Conservation (phyloP, 1,284 basidiomycete species). For the Mycena sp. region DNA sequence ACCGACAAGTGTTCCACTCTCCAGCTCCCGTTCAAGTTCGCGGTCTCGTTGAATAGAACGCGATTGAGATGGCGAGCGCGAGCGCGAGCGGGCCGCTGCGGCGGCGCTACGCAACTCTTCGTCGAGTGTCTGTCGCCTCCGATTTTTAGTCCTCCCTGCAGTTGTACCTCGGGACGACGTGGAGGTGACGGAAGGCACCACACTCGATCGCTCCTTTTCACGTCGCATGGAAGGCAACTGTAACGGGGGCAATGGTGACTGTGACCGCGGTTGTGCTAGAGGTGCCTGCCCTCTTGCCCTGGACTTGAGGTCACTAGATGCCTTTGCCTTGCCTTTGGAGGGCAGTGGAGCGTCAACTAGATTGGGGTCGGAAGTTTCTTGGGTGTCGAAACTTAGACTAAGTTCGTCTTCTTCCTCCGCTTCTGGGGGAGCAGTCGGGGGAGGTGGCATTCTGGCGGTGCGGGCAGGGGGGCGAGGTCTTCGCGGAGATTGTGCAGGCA, state of each 20-base stretch:
- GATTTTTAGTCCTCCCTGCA: slow-evolving; percentile 20
- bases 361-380: background rate
- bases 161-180: slow-evolving; percentile 23
- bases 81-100: background rate
- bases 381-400: slow-evolving; percentile 18
- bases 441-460: slow-evolving; percentile 38
- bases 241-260: slow-evolving; percentile 14
- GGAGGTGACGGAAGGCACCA: slow-evolving; percentile 15
- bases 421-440: slow-evolving; percentile 30
- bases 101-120: slow-evolving; percentile 68
- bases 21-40: slow-evolving; percentile 26
- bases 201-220: slow-evolving; percentile 10
- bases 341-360: background rate
- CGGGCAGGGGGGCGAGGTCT: slow-evolving; percentile 64
- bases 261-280: slow-evolving; percentile 14
- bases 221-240: slow-evolving; percentile 1
- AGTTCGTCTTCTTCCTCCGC: slow-evolving; percentile 39
- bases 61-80: slow-evolving; percentile 37
- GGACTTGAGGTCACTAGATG: background rate
- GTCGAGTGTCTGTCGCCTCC: slow-evolving; percentile 62
- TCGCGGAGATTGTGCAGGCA: slow-evolving; percentile 61
- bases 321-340: slow-evolving; percentile 15
- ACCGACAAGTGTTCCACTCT: slow-evolving; percentile 41
- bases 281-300: slow-evolving; percentile 14
- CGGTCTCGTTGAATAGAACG: slow-evolving; percentile 34